phyloP scores from a whole-genome alignment of 73 alveolate genomes.

The Paramecium primaurelia region DNA sequence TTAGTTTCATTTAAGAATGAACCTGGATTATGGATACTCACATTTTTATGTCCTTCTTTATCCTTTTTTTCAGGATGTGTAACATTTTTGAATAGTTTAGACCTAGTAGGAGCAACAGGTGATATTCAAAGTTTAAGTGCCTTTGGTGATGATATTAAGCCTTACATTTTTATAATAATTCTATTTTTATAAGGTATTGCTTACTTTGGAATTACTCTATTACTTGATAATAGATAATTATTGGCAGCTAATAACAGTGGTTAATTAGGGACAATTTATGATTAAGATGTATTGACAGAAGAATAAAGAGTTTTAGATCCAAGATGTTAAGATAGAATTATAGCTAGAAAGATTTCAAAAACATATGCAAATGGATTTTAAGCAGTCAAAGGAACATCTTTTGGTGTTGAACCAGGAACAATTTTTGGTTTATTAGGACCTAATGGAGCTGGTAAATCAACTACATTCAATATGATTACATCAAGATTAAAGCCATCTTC shows the following conservation, averaged over 20 bases:
- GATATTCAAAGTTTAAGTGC: not conserved
- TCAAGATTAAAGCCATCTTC: constrained; percentile 57
- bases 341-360: constrained; percentile 57
- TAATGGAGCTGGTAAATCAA: constrained; percentile 89
- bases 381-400: constrained; percentile 73
- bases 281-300: constrained; percentile 21
- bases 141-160: not conserved
- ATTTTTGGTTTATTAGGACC: constrained; percentile 86
- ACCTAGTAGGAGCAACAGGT: not conserved
- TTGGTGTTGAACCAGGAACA: constrained; percentile 70
- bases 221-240: not conserved
- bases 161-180: not conserved
- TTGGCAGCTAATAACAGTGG: not conserved
- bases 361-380: constrained; percentile 60
- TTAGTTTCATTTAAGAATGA: not conserved
- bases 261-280: not conserved
- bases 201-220: not conserved
- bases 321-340: constrained; percentile 41
- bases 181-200: not conserved
- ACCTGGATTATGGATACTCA: not conserved
- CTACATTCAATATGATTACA: constrained; percentile 78
- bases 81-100: not conserved
- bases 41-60: not conserved
- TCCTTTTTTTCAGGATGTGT: not conserved
- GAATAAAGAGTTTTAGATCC: not conserved